Conservation (phyloP, 1,284 basidiomycete species). For the Cryptococcus amylolentus region DNA sequence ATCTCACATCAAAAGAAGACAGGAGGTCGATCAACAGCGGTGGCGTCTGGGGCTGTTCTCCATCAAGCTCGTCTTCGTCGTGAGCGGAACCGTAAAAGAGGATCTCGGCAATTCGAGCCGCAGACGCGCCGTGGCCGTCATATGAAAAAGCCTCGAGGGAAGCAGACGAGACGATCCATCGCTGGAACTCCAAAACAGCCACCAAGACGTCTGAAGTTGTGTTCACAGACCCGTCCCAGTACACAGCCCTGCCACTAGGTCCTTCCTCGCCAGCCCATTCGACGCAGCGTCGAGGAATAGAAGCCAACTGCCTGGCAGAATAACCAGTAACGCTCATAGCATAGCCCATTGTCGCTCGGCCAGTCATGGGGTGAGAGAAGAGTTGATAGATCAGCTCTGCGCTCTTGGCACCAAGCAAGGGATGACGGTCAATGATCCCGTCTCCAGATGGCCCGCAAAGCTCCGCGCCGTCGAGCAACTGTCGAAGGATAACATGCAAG, state of each 20-base stretch:
- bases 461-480: constrained; percentile 68
- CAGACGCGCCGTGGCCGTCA: constrained; percentile 70
- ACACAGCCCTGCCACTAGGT: constrained; percentile 62
- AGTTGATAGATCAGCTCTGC: constrained; percentile 81
- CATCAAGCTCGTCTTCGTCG: constrained; percentile 53
- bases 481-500: constrained; percentile 74
- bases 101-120: constrained; percentile 66
- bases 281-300: constrained; percentile 51
- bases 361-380: constrained; percentile 79
- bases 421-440: constrained; percentile 65
- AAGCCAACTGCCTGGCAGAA: constrained; percentile 74
- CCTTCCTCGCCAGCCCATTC: constrained; percentile 49
- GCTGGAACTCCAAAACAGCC: constrained; percentile 76
- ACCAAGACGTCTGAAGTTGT: constrained; percentile 71
- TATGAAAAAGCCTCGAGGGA: constrained; percentile 87
- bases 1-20: constrained; percentile 79
- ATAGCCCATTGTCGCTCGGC: constrained; percentile 78
- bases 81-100: constrained; percentile 61
- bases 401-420: constrained; percentile 79
- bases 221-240: constrained; percentile 68
- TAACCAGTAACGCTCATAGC: constrained; percentile 85
- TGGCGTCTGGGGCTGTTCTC: constrained; percentile 62
- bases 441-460: constrained; percentile 50
- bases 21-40: constrained; percentile 82
- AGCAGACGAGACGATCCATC: constrained; percentile 78